Base-by-base conservation (phyloP, 2,329 filamentous ascomycete species). In the Xylariaceae sp. region DNA sequence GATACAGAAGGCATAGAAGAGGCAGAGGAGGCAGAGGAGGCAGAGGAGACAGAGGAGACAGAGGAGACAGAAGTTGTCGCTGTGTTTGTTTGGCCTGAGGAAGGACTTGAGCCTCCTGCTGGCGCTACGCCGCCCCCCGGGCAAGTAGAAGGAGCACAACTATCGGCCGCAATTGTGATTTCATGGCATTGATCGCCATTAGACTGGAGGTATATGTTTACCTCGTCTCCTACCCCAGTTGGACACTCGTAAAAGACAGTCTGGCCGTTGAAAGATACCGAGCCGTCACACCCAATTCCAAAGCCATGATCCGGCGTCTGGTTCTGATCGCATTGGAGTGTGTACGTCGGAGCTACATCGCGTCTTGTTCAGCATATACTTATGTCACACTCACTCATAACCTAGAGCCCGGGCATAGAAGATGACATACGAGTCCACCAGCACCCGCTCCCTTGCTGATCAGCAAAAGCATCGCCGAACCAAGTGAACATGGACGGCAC, bases 251-350 rank as follows among this genome's bases (percentile, higher is more conserved):
- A 82, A 67, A 87, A 87, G 31, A 70, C 70, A 2, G 72, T 68
- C 62, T 72, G 75, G 45, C 76, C 77, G 34, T 80, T 71, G 68
- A 77, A 80, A 2, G 72, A 72, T 26, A 88, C 64, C 5, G 67
- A 63, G 35, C 83, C 83, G 56, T 79, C 70, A 30, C 76, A 77
- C 45, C 69, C 73, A 55, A 86, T 74, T 6, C 73, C 71, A 69
- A 86, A 87, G 32, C 83, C 83, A 34, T 74, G 64, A 29, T 73
- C 76, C 7, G 80, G 76, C 11, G 64, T 60, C 9, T 77, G 78
- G 46, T 79, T 78, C 26, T 64, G 60, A 60, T 87, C 84, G 62
- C 85, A 86, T 65, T 86, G 83, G 56, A 83, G 79, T 47, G 84
- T 79, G 31, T 74, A 76, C 1, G 81, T 83, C 0, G 79, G 76